These are phyloP conservation scores for Mrakia frigida DNA, from an alignment of 768 basidiomycete species.

Conservation along the genomic window DNA sequence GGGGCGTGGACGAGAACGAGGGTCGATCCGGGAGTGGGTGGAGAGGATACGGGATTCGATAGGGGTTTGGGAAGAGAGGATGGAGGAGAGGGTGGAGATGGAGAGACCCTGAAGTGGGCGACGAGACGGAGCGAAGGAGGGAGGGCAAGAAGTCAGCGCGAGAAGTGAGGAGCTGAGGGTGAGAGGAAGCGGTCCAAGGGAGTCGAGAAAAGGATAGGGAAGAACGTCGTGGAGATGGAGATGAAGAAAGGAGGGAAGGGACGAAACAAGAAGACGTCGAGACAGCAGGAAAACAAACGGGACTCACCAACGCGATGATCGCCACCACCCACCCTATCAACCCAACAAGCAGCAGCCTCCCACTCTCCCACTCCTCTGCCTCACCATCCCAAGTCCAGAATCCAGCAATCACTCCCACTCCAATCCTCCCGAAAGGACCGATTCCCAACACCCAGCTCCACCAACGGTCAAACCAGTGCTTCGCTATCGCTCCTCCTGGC, in stretches of 20 bases:
- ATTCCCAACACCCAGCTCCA: constrained; percentile 21
- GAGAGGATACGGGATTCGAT: constrained; percentile 17
- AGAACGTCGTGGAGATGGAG: not conserved
- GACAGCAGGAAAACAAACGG: not conserved
- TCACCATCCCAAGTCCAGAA: not conserved
- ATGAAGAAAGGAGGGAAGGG: not conserved
- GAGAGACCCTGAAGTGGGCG: not conserved
- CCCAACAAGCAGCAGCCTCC: not conserved
- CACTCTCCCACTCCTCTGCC: constrained; percentile 2
- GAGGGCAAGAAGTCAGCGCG: not conserved
- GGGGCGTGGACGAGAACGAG: not conserved
- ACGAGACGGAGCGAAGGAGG: not conserved
- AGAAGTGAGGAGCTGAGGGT: not conserved
- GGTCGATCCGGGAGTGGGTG: constrained; percentile 1
- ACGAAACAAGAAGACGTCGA: too few relatives aligned
- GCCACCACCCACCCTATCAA: constrained; percentile 1
- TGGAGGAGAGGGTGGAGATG: constrained; percentile 1
- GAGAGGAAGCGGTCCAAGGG: too few relatives aligned
- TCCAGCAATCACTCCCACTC: not conserved
- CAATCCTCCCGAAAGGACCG: constrained; percentile 14
- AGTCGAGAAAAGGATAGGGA: too few relatives aligned
- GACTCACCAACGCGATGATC: constrained; percentile 14
- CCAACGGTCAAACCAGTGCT: not conserved
- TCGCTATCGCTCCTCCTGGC: not conserved
- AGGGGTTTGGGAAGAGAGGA: constrained; percentile 3